These are phyloP conservation scores for Lotus japonicus DNA, from an alignment of 306 rosid genomes.

Conservation along the genomic window DNA sequence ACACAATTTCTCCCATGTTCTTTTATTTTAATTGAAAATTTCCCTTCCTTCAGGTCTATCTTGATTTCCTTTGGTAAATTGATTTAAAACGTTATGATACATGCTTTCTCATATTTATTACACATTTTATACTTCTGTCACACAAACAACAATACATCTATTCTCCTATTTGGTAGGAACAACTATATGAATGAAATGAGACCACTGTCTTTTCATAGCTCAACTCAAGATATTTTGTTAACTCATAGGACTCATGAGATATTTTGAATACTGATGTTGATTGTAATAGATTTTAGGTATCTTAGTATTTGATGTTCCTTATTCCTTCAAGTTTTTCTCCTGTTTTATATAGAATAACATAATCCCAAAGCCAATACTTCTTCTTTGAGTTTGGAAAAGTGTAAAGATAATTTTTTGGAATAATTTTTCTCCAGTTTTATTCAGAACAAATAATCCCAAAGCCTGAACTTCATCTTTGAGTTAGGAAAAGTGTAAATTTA, in stretches of 20 bases:
- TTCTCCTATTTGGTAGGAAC: not conserved
- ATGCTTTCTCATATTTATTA: not conserved
- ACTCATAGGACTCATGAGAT: not conserved
- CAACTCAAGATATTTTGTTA: not conserved
- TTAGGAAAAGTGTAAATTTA: no score
- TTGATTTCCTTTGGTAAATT: not conserved
- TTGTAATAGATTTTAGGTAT: not conserved
- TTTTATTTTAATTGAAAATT: constrained; percentile 8
- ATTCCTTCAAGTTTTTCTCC: not conserved
- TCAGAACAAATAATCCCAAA: no score
- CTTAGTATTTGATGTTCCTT: constrained; percentile 4
- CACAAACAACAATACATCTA: not conserved
- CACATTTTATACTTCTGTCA: not conserved
- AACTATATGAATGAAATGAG: not conserved
- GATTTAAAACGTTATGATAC: not conserved
- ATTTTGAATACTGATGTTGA: not conserved
- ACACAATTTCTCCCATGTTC: not conserved
- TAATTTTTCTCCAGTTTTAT: no score
- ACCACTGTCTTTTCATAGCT: not conserved
- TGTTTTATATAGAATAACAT: not conserved
- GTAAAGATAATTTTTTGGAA: not conserved
- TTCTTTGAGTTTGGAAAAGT: not conserved
- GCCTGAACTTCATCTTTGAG: no score
- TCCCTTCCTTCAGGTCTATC: not conserved
- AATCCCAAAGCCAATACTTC: not conserved